A percentile compares a stretch with the other conserved stretches of the same genome.
Evolutionary conservation across 306 rosid genomes (phyloP).

Genomic region (Prunus salicina): DNA sequence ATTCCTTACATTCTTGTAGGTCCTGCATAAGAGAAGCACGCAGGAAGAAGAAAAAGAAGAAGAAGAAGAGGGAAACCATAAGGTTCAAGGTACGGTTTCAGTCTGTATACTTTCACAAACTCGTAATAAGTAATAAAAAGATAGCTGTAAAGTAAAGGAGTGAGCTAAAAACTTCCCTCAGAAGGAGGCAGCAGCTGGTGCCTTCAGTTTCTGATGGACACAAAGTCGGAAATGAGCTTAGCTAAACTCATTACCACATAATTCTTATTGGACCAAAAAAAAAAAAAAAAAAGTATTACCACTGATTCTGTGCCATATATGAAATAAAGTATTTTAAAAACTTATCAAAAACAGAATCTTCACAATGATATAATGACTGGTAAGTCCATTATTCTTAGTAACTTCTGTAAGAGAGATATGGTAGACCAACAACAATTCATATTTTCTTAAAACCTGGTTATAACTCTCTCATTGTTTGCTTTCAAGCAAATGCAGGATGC

Average conservation of each 20-base stretch:
- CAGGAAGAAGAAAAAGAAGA: slow-evolving; percentile 39
- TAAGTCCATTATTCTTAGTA: background rate
- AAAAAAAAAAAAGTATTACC: background rate
- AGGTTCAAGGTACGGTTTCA: slow-evolving; percentile 49
- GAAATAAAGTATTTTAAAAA: background rate
- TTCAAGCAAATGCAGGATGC: slow-evolving; percentile 42
- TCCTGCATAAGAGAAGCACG: slow-evolving; percentile 45
- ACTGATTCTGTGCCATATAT: background rate
- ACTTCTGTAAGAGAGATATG: background rate
- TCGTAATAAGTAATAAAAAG: background rate
- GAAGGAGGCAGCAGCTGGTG: background rate
- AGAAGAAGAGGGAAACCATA: slow-evolving; percentile 29
- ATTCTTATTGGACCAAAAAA: background rate
- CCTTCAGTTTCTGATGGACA: background rate
- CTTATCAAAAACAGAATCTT: background rate
- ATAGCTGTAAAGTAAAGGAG: background rate
- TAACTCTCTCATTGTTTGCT: slow-evolving; percentile 18
- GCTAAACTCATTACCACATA: background rate
- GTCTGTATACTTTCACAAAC: background rate
- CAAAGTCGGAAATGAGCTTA: slow-evolving; percentile 12
- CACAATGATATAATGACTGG: background rate
- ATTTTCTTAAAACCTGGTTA: background rate
- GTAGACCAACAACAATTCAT: background rate
- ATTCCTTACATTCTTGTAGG: slow-evolving; percentile 38
- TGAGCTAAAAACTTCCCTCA: background rate